Percentiles rank a stretch among this genome's conserved stretches.
Evolutionary conservation across 768 basidiomycete genomes (phyloP).

Genomic region (Psilocybe cyanescens): DNA sequence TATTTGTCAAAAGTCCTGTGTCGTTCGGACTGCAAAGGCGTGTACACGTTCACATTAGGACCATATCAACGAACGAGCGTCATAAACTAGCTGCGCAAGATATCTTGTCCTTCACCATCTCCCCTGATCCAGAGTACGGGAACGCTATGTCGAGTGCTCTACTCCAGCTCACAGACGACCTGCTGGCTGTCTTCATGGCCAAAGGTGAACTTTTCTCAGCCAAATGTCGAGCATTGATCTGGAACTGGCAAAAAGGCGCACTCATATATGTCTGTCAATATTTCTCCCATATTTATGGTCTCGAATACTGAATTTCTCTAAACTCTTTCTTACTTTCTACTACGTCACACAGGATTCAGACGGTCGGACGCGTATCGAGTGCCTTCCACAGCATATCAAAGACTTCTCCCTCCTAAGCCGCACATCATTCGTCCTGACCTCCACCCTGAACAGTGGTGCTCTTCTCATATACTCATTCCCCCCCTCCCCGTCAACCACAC

Average conservation of each 20-base stretch:
- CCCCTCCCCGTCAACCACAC: background rate
- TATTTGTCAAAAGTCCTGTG: background rate
- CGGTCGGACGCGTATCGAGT: background rate
- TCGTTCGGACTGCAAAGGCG: background rate
- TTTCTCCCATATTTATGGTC: background rate
- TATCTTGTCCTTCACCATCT: slow-evolving; percentile 1
- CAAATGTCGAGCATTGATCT: slow-evolving; percentile 2
- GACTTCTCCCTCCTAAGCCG: slow-evolving; percentile 3
- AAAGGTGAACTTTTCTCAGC: background rate
- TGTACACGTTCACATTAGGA: slow-evolving; percentile 10
- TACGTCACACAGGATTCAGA: background rate
- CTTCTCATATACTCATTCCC: slow-evolving; percentile 6
- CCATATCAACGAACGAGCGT: slow-evolving; percentile 4
- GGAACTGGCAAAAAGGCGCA: slow-evolving; percentile 14
- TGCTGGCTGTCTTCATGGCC: slow-evolving; percentile 7
- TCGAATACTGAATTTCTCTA: no score
- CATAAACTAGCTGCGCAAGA: background rate
- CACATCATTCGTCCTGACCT: background rate
- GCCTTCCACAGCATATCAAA: background rate
- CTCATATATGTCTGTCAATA: slow-evolving; percentile 5
- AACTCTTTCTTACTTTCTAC: background rate
- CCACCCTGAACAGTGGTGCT: background rate
- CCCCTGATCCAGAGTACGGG: background rate
- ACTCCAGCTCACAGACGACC: slow-evolving; percentile 8
- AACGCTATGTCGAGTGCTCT: background rate